phyloP scores from a whole-genome alignment of 78 protist genomes.

The Dictyostelium purpureum region DNA sequence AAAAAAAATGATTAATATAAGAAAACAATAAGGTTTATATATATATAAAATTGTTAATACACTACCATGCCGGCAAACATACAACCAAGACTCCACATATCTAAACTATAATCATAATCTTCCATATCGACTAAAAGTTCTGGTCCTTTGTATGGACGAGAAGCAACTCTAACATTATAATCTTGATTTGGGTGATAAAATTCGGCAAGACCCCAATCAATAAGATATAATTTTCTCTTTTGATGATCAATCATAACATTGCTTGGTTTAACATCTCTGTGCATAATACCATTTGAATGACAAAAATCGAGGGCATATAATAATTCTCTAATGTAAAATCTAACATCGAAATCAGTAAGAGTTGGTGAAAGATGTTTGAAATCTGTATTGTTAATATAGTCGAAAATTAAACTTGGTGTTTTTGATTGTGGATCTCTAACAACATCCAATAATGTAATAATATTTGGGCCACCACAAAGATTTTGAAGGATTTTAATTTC shows the following conservation, averaged over 20 bases:
- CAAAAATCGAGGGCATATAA: constrained; percentile 96
- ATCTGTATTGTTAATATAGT: constrained; percentile 97
- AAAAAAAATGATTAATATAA: constrained; percentile 25
- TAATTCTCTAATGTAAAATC: constrained; percentile 98
- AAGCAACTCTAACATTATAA: constrained; percentile 99
- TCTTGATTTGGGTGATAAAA: constrained; percentile 97
- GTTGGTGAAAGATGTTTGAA: constrained; percentile 97
- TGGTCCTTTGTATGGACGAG: constrained; percentile 98
- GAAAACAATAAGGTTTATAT: not conserved
- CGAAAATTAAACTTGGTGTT: constrained; percentile 96
- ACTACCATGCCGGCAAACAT: constrained; percentile 97
- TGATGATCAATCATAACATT: constrained; percentile 99
- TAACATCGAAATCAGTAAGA: constrained; percentile 94
- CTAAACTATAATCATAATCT: constrained; percentile 98
- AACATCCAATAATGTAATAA: constrained; percentile 96
- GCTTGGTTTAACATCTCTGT: constrained; percentile 96
- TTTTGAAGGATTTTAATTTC: constrained; percentile 98
- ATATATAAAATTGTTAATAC: not conserved
- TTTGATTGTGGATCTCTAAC: constrained; percentile 97
- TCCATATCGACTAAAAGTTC: constrained; percentile 97
- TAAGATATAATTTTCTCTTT: constrained; percentile 93
- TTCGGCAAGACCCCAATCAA: constrained; percentile 99
- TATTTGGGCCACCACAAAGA: constrained; percentile 97
- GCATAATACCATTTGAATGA: constrained; percentile 98
- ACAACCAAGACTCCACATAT: constrained; percentile 99